Evolutionary conservation across 306 rosid genomes (phyloP).

Genomic region (Casuarina glauca): DNA sequence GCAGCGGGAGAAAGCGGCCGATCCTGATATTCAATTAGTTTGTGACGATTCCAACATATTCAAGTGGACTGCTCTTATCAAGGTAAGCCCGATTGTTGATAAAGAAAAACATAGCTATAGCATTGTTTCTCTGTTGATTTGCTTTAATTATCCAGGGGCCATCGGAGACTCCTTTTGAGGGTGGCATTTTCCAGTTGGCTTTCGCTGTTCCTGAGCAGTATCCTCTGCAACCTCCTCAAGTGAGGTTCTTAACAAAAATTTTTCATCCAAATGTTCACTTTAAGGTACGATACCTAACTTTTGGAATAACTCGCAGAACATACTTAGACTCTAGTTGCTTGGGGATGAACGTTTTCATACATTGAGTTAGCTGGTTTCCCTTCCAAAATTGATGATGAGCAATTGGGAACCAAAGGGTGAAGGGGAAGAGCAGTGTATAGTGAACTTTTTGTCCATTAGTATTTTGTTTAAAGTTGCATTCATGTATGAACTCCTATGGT

Average conservation of each 20-base stretch:
- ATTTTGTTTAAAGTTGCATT: not conserved
- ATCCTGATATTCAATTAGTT: constrained; percentile 85
- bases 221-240: constrained; percentile 98
- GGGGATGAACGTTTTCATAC: no score
- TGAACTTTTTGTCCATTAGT: constrained; percentile 10
- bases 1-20: constrained; percentile 81
- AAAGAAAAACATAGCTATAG: not conserved
- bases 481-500: not conserved
- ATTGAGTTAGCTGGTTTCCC: not conserved
- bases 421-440: not conserved
- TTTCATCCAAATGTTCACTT: constrained; percentile 99
- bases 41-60: constrained; percentile 94
- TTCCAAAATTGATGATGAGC: constrained; percentile 6
- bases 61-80: constrained; percentile 93
- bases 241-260: constrained; percentile 90
- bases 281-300: constrained; percentile 52
- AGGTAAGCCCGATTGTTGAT: constrained; percentile 40
- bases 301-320: not conserved
- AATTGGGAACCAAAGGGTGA: not conserved
- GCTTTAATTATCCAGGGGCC: constrained; percentile 68
- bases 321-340: not conserved
- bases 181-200: constrained; percentile 95
- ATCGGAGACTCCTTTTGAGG: constrained; percentile 95
- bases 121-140: constrained; percentile 6
- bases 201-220: constrained; percentile 91